These are phyloP conservation scores for Triticum monococcum DNA, from an alignment of 176 grass and related monocot genomes.

Conservation along the genomic window DNA sequence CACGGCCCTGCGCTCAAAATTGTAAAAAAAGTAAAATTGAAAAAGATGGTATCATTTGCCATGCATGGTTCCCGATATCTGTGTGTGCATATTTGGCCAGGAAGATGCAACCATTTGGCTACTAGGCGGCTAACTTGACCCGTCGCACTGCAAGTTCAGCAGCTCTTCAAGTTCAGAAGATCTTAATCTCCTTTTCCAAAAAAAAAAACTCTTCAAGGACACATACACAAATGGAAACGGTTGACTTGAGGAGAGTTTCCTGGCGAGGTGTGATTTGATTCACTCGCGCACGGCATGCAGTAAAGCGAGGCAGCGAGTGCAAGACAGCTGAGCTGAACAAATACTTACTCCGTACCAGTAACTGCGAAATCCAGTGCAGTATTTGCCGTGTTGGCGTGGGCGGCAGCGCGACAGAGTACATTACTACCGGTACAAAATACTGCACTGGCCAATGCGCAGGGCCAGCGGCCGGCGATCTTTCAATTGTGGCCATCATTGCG, in stretches of 20 bases:
- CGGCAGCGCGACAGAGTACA: neutral
- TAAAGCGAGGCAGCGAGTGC: neutral
- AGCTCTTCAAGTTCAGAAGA: neutral
- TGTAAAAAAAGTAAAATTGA: no score
- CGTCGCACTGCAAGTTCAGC: neutral
- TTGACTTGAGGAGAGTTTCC: neutral
- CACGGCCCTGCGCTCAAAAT: no score
- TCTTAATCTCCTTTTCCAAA: no score
- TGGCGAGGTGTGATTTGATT: neutral
- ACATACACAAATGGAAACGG: neutral
- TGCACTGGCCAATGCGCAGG: neutral
- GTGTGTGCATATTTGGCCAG: no score
- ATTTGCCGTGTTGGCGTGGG: neutral
- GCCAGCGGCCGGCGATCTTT: neutral
- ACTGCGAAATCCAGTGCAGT: no score
- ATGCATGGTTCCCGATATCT: no score
- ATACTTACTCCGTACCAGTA: neutral
- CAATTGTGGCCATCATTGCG: constrained; percentile 14
- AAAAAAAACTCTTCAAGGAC: neutral
- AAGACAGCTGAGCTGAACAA: constrained; percentile 1
- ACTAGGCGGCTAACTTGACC: neutral
- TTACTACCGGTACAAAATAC: neutral
- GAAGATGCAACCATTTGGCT: neutral
- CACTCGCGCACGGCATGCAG: neutral
- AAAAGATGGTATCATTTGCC: no score